Evolutionary conservation across 352 stramenopile species (phyloP).

Genomic region (Saprolegnia diclina): DNA sequence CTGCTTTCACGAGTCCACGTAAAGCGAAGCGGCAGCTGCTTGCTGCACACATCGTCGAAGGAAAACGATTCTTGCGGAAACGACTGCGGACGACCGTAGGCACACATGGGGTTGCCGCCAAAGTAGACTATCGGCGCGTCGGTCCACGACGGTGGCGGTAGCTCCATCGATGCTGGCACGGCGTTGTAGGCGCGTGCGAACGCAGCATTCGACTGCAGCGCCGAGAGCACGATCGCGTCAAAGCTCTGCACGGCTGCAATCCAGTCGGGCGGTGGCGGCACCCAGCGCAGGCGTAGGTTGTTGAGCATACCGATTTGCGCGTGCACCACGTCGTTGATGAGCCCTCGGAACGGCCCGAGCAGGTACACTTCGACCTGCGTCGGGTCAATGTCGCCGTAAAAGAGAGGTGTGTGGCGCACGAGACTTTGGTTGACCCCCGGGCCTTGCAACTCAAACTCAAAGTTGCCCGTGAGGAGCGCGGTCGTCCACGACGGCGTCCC

Average conservation of each 20-base stretch:
- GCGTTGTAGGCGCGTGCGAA: background rate
- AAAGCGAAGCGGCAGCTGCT: background rate
- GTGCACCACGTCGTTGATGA: background rate
- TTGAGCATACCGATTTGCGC: background rate
- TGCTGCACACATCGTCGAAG: conserved; percentile 4
- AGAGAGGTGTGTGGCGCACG: background rate
- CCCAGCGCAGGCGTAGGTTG: background rate
- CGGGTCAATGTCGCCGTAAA: background rate
- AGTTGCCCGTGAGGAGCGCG: background rate
- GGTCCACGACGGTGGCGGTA: background rate
- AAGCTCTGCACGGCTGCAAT: background rate
- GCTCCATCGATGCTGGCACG: background rate
- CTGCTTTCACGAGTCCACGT: background rate
- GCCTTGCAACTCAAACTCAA: conserved; percentile 6
- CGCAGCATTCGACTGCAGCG: background rate
- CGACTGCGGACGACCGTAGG: background rate
- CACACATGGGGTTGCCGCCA: conserved; percentile 14
- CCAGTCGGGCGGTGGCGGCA: background rate
- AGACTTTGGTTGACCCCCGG: background rate
- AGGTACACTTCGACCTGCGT: background rate
- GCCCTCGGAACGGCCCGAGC: background rate
- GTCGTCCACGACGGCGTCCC: conserved; percentile 1
- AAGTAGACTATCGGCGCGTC: background rate
- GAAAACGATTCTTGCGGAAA: conserved; percentile 18
- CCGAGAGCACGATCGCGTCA: background rate